Evolutionary conservation across 306 rosid species (phyloP).

Genomic region (Sicyos edulis): DNA sequence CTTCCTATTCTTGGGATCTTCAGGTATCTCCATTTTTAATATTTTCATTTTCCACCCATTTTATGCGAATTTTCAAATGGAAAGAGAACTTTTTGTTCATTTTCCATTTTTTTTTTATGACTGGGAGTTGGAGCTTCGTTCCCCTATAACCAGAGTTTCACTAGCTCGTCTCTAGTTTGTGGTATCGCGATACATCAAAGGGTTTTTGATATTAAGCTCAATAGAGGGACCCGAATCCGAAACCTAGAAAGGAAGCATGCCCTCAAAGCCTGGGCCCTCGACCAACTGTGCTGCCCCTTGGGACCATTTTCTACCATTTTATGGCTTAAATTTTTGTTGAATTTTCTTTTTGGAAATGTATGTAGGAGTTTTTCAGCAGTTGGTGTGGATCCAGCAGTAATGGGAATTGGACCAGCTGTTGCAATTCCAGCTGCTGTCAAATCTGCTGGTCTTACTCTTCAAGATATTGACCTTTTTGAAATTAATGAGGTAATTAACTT

Average conservation of each 20-base stretch:
- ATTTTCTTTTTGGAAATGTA: neutral
- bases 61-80: neutral
- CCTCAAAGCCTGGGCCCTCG: too few species aligned
- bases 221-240: too few species aligned
- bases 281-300: too few species aligned
- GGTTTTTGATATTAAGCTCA: too few species aligned
- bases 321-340: neutral
- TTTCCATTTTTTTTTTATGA: too few species aligned
- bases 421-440: constrained; percentile 90
- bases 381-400: constrained; percentile 92
- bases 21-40: constrained; percentile 39
- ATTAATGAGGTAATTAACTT: constrained; percentile 27
- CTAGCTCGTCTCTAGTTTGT: too few species aligned
- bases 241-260: too few species aligned
- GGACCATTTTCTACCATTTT: neutral
- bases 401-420: constrained; percentile 90
- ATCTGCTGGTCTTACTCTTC: constrained; percentile 79
- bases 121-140: too few species aligned
- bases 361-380: constrained; percentile 83
- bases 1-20: constrained; percentile 78
- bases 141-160: too few species aligned
- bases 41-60: neutral
- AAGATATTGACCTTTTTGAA: constrained; percentile 61
- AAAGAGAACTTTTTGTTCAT: too few species aligned
- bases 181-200: too few species aligned